Percentiles rank a stretch among this genome's conserved stretches.
phyloP scores from a whole-genome alignment of 2,329 filamentous ascomycete genomes.

The Salinomyces thailandicus region DNA sequence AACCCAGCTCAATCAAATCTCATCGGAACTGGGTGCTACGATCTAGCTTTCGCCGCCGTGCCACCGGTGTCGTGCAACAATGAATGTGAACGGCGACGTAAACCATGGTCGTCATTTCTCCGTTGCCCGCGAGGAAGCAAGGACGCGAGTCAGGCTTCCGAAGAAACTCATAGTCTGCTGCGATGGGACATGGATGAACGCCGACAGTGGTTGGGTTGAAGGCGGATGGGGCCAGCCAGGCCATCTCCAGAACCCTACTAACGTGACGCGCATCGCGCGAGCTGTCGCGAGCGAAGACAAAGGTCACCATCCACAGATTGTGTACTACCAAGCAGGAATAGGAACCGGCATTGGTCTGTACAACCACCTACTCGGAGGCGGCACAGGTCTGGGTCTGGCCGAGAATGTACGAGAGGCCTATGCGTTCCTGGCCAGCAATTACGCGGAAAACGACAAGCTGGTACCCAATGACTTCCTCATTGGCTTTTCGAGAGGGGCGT shows the following conservation, averaged over 20 bases:
- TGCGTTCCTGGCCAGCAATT: conserved; percentile 52
- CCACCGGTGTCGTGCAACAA: too few relatives aligned
- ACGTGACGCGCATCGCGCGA: conserved; percentile 27
- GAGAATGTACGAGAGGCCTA: conserved; percentile 52
- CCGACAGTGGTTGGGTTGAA: conserved; percentile 24
- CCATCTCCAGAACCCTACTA: conserved; percentile 25
- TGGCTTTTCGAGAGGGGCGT: conserved; percentile 38
- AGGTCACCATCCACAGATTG: conserved; percentile 26
- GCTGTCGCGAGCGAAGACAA: conserved; percentile 26
- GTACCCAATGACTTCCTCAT: conserved; percentile 32
- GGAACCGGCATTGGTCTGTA: conserved; percentile 26
- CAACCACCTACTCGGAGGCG: conserved; percentile 25
- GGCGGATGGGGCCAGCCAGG: conserved; percentile 17
- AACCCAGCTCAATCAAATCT: too few relatives aligned
- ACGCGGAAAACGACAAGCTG: conserved; percentile 26
- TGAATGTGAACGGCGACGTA: neutral
- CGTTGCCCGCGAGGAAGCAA: neutral
- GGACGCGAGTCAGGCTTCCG: conserved; percentile 4
- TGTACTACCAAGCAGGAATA: conserved; percentile 30
- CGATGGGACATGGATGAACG: conserved; percentile 27
- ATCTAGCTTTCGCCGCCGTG: too few relatives aligned
- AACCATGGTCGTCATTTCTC: neutral
- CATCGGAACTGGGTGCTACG: too few relatives aligned
- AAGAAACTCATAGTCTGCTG: conserved; percentile 19
- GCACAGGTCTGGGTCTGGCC: conserved; percentile 25